A percentile compares a stretch with the other conserved stretches of the same genome.
These are phyloP conservation scores for Ceratocystiopsis sp. DNA, from an alignment of 2,329 filamentous ascomycete genomes.

Conservation along the genomic window DNA sequence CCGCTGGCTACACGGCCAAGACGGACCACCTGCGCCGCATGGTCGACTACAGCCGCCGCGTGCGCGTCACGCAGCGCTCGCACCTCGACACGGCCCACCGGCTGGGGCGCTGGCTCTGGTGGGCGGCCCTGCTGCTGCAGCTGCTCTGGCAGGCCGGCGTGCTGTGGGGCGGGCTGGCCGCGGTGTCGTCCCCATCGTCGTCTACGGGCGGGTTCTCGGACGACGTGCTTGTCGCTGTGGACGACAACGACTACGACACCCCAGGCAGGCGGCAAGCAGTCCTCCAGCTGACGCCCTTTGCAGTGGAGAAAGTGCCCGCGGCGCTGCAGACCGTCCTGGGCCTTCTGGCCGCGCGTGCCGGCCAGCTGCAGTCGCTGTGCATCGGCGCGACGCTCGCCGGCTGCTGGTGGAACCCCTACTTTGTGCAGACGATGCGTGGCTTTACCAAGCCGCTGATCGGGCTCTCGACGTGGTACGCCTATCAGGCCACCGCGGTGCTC, in stretches of 20 bases:
- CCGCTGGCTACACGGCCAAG: conserved; percentile 64
- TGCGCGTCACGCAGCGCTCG: conserved; percentile 22
- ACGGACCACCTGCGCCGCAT: conserved; percentile 63
- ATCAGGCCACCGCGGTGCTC: conserved; percentile 42
- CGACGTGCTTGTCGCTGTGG: no score
- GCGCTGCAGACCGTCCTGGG: conserved; percentile 19
- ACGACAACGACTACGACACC: no score
- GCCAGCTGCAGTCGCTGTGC: conserved; percentile 4
- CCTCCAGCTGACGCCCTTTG: no score
- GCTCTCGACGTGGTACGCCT: conserved; percentile 46
- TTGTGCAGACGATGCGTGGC: conserved; percentile 41
- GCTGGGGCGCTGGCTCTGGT: conserved; percentile 30
- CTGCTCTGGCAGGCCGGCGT: conserved; percentile 29
- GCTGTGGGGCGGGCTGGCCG: not conserved
- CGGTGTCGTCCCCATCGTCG: conserved; percentile 7
- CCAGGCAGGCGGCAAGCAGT: no score
- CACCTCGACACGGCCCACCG: conserved; percentile 25
- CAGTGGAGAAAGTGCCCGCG: not conserved
- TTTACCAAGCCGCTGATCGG: conserved; percentile 43
- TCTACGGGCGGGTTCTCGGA: conserved; percentile 9
- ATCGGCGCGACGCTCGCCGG: conserved; percentile 17
- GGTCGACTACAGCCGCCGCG: conserved; percentile 45
- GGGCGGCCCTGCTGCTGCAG: conserved; percentile 27
- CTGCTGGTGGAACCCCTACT: conserved; percentile 53
- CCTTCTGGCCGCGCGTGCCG: conserved; percentile 21